Percentiles rank a stretch among this genome's conserved stretches.
Conservation (phyloP, 306 rosid species). For the barrel medic (Medicago truncatula) region DNA sequence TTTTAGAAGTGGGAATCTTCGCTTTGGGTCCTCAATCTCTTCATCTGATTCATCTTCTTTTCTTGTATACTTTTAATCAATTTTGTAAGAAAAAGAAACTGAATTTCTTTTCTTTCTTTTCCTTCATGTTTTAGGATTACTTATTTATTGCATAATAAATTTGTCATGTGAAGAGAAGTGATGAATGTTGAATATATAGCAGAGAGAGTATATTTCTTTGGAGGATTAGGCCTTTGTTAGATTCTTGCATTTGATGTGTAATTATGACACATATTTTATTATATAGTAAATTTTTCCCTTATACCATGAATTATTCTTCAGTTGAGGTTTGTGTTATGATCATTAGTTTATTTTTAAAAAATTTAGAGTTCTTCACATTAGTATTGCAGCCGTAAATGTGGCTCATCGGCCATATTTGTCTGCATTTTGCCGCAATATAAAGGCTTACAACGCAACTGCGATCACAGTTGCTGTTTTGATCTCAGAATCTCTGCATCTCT, state of each 20-base stretch:
- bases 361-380: too few species aligned
- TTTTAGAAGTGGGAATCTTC: constrained; percentile 45
- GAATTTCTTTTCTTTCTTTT: too few species aligned
- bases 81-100: background rate
- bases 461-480: too few species aligned
- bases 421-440: too few species aligned
- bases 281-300: constrained; percentile 5
- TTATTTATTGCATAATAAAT: constrained; percentile 26
- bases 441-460: too few species aligned
- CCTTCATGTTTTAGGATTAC: constrained; percentile 14
- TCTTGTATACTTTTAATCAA: constrained; percentile 54
- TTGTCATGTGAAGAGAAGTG: background rate
- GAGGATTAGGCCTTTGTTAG: constrained; percentile 27
- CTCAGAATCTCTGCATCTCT: too few species aligned
- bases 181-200: background rate
- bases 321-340: constrained; percentile 24
- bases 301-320: constrained; percentile 22
- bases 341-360: background rate
- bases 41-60: constrained; percentile 59
- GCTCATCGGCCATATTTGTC: too few species aligned
- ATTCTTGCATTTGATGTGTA: constrained; percentile 34
- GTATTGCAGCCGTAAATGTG: too few species aligned
- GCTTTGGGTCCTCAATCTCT: constrained; percentile 42
- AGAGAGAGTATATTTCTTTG: background rate
- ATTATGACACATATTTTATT: constrained; percentile 5